These are phyloP conservation scores for Epicoccum sorghinum DNA, from an alignment of 2,329 filamentous ascomycete species.

Conservation along the genomic window DNA sequence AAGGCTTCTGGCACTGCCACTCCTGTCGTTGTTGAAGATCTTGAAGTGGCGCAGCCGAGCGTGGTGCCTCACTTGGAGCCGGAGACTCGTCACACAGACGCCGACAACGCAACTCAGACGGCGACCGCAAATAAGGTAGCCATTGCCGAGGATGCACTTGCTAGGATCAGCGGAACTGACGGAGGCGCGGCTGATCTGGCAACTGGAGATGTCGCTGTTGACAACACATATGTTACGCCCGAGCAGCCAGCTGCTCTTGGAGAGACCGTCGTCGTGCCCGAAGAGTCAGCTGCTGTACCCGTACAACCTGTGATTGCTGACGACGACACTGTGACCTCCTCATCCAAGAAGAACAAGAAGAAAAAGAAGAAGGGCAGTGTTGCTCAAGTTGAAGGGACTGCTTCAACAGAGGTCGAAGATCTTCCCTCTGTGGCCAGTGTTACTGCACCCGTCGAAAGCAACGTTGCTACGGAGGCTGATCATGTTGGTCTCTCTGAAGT, in stretches of 20 bases:
- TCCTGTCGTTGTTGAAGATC: neutral
- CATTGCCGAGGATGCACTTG: neutral
- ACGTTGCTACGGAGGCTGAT: neutral
- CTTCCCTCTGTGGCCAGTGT: slow-evolving; percentile 1
- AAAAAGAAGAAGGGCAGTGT: slow-evolving; percentile 28
- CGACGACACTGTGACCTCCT: slow-evolving; percentile 6
- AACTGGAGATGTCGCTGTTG: too few species aligned
- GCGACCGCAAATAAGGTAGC: too few species aligned
- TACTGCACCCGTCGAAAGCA: neutral
- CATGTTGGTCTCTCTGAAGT: neutral
- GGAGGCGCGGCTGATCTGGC: too few species aligned
- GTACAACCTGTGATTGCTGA: neutral
- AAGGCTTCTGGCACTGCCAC: slow-evolving; percentile 25
- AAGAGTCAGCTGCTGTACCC: neutral
- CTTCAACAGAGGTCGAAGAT: neutral
- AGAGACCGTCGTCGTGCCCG: neutral
- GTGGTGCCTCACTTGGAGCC: too few species aligned
- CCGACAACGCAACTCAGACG: too few species aligned
- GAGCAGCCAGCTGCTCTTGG: neutral
- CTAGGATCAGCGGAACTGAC: too few species aligned
- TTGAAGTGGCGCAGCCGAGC: neutral
- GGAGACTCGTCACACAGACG: too few species aligned
- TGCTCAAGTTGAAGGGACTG: slow-evolving; percentile 1
- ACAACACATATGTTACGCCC: too few species aligned
- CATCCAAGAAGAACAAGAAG: slow-evolving; percentile 34